These are phyloP conservation scores for Harringtonia lauricola DNA, from an alignment of 2,329 filamentous ascomycete genomes.

Conservation along the genomic window DNA sequence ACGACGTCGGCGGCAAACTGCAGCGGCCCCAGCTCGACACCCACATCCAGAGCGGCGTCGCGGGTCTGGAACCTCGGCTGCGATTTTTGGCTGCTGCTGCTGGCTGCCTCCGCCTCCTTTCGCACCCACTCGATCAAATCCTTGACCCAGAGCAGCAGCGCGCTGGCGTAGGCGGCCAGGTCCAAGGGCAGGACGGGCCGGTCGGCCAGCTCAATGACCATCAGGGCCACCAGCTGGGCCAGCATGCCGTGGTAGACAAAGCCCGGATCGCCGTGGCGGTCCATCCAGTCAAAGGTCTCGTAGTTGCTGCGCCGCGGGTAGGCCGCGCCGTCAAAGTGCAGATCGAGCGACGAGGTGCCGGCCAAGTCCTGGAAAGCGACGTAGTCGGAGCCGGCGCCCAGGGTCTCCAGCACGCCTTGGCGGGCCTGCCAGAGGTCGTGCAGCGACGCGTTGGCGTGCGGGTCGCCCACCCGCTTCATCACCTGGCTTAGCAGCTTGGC, in stretches of 20 bases:
- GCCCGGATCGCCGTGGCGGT: constrained; percentile 65
- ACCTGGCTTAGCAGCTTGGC: constrained; percentile 60
- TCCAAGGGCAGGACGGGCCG: constrained; percentile 75
- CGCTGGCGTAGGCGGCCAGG: constrained; percentile 58
- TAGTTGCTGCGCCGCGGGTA: constrained; percentile 71
- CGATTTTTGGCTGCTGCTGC: constrained; percentile 20
- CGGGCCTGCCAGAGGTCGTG: constrained; percentile 64
- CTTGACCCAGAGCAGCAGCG: constrained; percentile 51
- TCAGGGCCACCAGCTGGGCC: constrained; percentile 66
- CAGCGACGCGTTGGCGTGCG: constrained; percentile 59
- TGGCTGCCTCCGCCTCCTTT: constrained; percentile 36
- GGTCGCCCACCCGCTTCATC: constrained; percentile 65
- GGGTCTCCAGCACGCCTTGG: constrained; percentile 48
- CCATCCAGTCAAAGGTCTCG: constrained; percentile 83
- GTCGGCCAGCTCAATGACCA: constrained; percentile 80
- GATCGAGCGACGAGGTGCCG: constrained; percentile 77
- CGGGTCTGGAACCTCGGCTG: constrained; percentile 2
- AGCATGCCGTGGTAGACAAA: constrained; percentile 74
- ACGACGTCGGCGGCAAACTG: constrained; percentile 53
- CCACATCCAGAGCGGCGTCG: constrained; percentile 48
- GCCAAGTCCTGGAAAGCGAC: constrained; percentile 86
- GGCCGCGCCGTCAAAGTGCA: constrained; percentile 48
- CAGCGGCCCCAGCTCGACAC: constrained; percentile 46
- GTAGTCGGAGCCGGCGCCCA: constrained; percentile 72
- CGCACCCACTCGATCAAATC: constrained; percentile 11